Evolutionary conservation across 306 rosid genomes (phyloP), one percentile per base, ranked within the genome.

Genomic region (Pueraria montana): DNA sequence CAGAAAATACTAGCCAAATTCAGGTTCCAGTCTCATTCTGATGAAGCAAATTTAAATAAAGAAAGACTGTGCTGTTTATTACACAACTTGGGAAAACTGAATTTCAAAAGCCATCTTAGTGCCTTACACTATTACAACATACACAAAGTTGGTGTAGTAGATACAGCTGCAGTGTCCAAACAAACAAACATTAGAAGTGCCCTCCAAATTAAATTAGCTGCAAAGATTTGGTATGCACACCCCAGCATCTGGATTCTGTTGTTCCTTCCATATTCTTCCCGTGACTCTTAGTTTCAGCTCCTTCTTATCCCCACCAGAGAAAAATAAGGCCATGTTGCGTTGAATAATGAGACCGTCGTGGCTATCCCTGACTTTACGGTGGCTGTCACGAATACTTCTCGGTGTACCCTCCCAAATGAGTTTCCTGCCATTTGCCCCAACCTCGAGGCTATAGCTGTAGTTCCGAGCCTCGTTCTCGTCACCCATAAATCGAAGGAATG

Each of bases 351-450:
- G 97, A 26, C 98, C 99, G 14, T 96, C 99, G 34, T 96, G 99
- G 84, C 97, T 96, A 78, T 96, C 99, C 84, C 99, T 89, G 58
- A 96, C 98, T 80, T 96, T 96, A 2, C 97, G 89, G 85, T 93
- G 98, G 86, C 98, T 92, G 77, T 96, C 99, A 6, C 98, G 89
- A 70, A 96, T 52, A 77, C 99, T 96, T 49, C 99, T 85, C 0
- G 99, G 99, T 3, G 92, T 92, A n/a, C 99, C 99, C 86, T 96
- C 99, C 97, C 97, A 96, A 78, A 90, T 93, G 81, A 93, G 92
- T 86, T 96, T 96, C 86, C n/a, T n/a, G n/a, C n/a, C n/a, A n/a
- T n/a, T n/a, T n/a, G n/a, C n/a, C n/a, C n/a, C n/a, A n/a, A n/a
- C n/a, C n/a, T n/a, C n/a, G n/a, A n/a, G n/a, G n/a, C n/a, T n/a